A percentile compares a stretch with the other conserved stretches of the same genome.
These are phyloP conservation scores for Didymella lethalis DNA, from an alignment of 2,329 filamentous ascomycete species.

Conservation along the genomic window DNA sequence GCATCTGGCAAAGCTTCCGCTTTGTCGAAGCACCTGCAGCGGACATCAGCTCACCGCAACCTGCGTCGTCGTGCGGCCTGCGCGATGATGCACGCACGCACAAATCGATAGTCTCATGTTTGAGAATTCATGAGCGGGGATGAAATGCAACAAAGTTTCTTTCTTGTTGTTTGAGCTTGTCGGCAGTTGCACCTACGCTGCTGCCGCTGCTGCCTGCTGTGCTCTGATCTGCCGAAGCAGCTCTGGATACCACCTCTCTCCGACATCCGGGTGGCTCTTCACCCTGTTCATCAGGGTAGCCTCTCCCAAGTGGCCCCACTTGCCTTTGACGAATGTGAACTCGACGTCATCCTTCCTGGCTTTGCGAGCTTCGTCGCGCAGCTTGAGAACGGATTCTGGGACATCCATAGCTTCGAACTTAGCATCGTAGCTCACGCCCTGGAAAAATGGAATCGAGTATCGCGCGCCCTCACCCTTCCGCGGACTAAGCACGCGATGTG, in stretches of 20 bases:
- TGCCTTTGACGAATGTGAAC: conserved; percentile 80
- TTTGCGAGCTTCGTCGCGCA: conserved; percentile 68
- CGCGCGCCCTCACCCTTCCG: conserved; percentile 72
- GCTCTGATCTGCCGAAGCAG: conserved; percentile 53
- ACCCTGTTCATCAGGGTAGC: conserved; percentile 84
- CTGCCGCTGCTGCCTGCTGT: conserved; percentile 46
- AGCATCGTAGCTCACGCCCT: conserved; percentile 81
- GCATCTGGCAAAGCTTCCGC: conserved; percentile 20
- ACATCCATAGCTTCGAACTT: conserved; percentile 79
- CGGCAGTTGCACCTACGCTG: conserved; percentile 10
- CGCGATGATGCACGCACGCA: conserved; percentile 18
- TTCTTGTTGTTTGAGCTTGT: conserved; percentile 3
- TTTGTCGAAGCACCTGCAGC: not conserved
- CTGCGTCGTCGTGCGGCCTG: conserved; percentile 11
- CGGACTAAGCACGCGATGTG: conserved; percentile 82
- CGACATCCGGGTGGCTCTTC: conserved; percentile 88
- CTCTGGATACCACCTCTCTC: conserved; percentile 71
- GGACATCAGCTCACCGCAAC: conserved; percentile 24
- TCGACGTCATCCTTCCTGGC: conserved; percentile 74
- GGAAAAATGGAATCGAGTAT: conserved; percentile 87
- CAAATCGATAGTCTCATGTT: conserved; percentile 19
- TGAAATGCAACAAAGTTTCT: conserved; percentile 6
- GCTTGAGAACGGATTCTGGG: conserved; percentile 68
- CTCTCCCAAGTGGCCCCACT: conserved; percentile 75
- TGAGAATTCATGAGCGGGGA: conserved; percentile 4